phyloP scores from a whole-genome alignment of 352 stramenopile genomes.

The Phytopythium boreale region DNA sequence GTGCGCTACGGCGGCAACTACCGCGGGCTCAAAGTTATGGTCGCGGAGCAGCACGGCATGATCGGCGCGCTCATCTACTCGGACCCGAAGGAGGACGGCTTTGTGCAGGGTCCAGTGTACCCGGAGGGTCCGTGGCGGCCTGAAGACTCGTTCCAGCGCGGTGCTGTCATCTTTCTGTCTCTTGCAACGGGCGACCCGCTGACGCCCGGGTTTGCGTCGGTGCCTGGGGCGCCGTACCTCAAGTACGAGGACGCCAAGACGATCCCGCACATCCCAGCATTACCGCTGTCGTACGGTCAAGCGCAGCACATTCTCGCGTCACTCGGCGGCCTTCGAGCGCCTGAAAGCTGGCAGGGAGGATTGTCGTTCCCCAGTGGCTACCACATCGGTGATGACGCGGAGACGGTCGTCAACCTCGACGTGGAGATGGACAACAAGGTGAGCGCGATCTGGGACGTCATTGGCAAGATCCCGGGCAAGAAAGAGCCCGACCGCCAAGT shows the following conservation, averaged over 20 bases:
- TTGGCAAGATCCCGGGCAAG: slow-evolving; percentile 65
- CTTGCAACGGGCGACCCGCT: slow-evolving; percentile 61
- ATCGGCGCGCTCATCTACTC: slow-evolving; percentile 65
- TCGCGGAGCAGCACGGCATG: slow-evolving; percentile 55
- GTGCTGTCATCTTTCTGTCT: slow-evolving; percentile 57
- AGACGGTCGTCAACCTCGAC: slow-evolving; percentile 48
- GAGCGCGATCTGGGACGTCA: slow-evolving; percentile 83
- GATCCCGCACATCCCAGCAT: slow-evolving; percentile 63
- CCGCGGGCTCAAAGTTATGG: slow-evolving; percentile 57
- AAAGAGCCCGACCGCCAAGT: slow-evolving; percentile 54
- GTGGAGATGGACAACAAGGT: slow-evolving; percentile 73
- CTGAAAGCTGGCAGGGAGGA: slow-evolving; percentile 48
- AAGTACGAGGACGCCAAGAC: slow-evolving; percentile 37
- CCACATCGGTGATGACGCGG: slow-evolving; percentile 55
- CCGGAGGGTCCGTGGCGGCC: slow-evolving; percentile 62
- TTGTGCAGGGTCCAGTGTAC: slow-evolving; percentile 45
- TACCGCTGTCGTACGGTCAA: slow-evolving; percentile 75
- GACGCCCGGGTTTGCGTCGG: slow-evolving; percentile 26
- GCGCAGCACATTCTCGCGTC: slow-evolving; percentile 57
- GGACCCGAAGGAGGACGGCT: slow-evolving; percentile 73
- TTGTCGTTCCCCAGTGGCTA: slow-evolving; percentile 51
- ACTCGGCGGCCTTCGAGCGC: slow-evolving; percentile 48
- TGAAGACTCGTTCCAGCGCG: slow-evolving; percentile 52
- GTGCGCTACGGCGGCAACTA: slow-evolving; percentile 56
- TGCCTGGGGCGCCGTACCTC: slow-evolving; percentile 38